These are phyloP conservation scores for Mucor circinelloides DNA, from an alignment of 371 early-diverging fungal species.

Conservation along the genomic window DNA sequence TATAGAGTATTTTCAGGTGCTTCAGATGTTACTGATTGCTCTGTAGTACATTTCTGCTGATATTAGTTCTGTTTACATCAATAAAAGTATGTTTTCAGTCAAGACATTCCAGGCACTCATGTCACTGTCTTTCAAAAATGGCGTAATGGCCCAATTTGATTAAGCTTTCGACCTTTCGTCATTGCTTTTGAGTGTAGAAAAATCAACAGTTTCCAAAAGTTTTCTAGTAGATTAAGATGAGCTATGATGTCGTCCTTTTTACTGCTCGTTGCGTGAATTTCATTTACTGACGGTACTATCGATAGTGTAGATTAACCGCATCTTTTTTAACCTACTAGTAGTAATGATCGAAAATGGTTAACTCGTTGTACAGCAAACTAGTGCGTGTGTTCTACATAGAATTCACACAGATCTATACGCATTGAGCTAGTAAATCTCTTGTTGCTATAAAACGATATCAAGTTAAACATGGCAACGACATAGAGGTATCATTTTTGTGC, in stretches of 20 bases:
- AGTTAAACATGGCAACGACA: no score
- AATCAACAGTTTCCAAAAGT: background rate
- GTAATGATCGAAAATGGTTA: background rate
- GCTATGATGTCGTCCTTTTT: no score
- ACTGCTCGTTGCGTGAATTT: no score
- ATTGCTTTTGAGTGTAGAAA: background rate
- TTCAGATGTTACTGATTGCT: background rate
- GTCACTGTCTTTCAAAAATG: background rate
- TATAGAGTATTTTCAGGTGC: background rate
- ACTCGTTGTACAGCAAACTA: background rate
- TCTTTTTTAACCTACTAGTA: no score
- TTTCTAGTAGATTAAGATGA: background rate
- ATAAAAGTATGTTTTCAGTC: background rate
- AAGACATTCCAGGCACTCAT: background rate
- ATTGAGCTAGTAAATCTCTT: no score
- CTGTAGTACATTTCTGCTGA: background rate
- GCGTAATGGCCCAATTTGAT: background rate
- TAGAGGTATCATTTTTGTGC: background rate
- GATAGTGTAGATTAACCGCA: no score
- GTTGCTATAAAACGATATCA: no score
- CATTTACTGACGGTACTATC: no score
- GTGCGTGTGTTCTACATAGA: background rate
- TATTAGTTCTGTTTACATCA: no score
- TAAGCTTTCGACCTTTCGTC: background rate
- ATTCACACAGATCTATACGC: background rate